These are phyloP conservation scores for Astrothelium macrocarpum DNA, from an alignment of 495 filamentous ascomycete genomes.

Conservation along the genomic window DNA sequence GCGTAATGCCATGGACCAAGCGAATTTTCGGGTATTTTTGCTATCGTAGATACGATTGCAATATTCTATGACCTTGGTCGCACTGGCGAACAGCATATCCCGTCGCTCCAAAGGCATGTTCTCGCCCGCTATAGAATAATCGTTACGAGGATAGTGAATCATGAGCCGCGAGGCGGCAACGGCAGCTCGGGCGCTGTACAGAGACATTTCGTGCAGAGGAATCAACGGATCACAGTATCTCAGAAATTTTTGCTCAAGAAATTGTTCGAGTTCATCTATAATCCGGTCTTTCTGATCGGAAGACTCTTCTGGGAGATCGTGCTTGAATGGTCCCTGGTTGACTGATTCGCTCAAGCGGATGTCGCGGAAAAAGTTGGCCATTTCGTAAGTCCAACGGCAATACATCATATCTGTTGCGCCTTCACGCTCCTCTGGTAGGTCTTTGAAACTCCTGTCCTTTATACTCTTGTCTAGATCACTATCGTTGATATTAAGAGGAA, in stretches of 20 bases:
- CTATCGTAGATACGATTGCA: constrained; percentile 12
- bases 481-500: constrained; percentile 24
- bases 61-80: constrained; percentile 15
- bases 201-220: constrained; percentile 13
- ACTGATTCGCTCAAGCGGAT: background rate
- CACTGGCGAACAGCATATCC: constrained; percentile 6
- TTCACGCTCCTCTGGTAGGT: constrained; percentile 8
- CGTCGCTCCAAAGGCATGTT: constrained; percentile 8
- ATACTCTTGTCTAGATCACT: constrained; percentile 16
- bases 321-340: constrained; percentile 10
- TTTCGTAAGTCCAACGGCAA: constrained; percentile 15
- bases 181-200: constrained; percentile 8
- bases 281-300: constrained; percentile 14
- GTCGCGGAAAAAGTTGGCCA: constrained; percentile 16
- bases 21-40: constrained; percentile 8
- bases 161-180: constrained; percentile 8
- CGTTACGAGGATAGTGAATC: constrained; percentile 11
- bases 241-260: constrained; percentile 16
- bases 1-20: constrained; percentile 16
- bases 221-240: constrained; percentile 17
- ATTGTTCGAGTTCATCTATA: constrained; percentile 19
- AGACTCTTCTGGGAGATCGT: constrained; percentile 8
- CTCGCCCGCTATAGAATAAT: background rate
- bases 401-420: constrained; percentile 24
- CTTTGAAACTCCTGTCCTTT: constrained; percentile 12